These are phyloP conservation scores for Nigrospora osmanthi DNA, from an alignment of 2,329 filamentous ascomycete genomes.

Conservation along the genomic window DNA sequence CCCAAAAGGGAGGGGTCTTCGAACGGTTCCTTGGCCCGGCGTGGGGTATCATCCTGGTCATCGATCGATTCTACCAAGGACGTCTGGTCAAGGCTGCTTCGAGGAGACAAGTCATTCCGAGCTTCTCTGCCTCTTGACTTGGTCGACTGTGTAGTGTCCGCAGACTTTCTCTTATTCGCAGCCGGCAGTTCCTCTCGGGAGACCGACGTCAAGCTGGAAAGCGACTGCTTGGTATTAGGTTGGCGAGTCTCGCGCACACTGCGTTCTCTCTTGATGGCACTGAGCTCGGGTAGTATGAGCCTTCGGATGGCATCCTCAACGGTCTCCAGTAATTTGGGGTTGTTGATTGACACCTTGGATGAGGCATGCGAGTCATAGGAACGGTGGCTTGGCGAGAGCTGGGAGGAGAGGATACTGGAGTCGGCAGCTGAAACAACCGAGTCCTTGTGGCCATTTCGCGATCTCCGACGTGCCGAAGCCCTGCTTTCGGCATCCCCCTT, in stretches of 20 bases:
- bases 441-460: slow-evolving; percentile 44
- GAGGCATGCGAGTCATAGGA: slow-evolving; percentile 50
- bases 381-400: slow-evolving; percentile 44
- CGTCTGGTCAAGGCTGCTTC: slow-evolving; percentile 38
- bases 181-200: slow-evolving; percentile 47
- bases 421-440: slow-evolving; percentile 44
- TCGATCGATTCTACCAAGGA: slow-evolving; percentile 35
- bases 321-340: slow-evolving; percentile 81
- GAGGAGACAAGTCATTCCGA: slow-evolving; percentile 44
- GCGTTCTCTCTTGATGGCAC: slow-evolving; percentile 83
- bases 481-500: slow-evolving; percentile 40
- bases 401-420: slow-evolving; percentile 47
- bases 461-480: slow-evolving; percentile 38
- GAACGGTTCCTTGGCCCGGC: slow-evolving; percentile 29
- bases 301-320: slow-evolving; percentile 90
- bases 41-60: slow-evolving; percentile 36
- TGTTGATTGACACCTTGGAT: slow-evolving; percentile 71
- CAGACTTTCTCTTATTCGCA: slow-evolving; percentile 42
- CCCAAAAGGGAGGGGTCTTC: slow-evolving; percentile 33
- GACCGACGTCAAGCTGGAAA: slow-evolving; percentile 46
- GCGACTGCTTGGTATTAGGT: slow-evolving; percentile 46
- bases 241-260: slow-evolving; percentile 61
- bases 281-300: slow-evolving; percentile 84
- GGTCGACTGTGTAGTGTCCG: slow-evolving; percentile 43
- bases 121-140: slow-evolving; percentile 44